Evolutionary conservation across 768 basidiomycete species (phyloP), one percentile per base, ranked within the genome.

Genomic region (Mrakia blollopis): DNA sequence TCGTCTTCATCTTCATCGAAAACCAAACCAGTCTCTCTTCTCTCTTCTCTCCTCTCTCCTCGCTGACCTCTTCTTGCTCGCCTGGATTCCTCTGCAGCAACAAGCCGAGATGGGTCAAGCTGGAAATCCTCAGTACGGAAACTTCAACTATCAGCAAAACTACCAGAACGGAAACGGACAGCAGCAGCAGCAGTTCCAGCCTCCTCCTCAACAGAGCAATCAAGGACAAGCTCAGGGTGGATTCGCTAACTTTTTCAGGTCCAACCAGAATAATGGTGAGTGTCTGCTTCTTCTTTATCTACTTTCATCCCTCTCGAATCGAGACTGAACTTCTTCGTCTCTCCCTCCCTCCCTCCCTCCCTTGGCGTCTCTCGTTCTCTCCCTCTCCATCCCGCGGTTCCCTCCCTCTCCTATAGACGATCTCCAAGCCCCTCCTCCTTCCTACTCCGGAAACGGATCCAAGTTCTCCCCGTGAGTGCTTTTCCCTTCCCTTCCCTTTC

Each of bases 31-130:
- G 2, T 10, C 44, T 47, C 44, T 47, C 44, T 9, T 16, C 44
- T 16, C 44, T 14, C 44, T 7, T 47, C 44, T 21, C 16, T 41
- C 39, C 11, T 21, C 47, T 50, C 47, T 50, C 18, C n/a, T 21
- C 47, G 47, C 47, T 50, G 16, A 50, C 47, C 47, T 50, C 7
- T 50, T 18, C 47, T 18, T 50, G 2, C 13, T 21, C 21, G 1
- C 7, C 13, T 50, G 39, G 39, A 11, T 7, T 50, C 47, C 2
- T 21, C 47, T 41, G 35, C 54, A 73, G 14, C 72, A 73, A 44
- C 60, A 61, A 35, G 37, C 32, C 9, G 37, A 73, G 39, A 44
- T 63, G 39, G 72, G 72, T 39, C 72, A 73, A 37, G 62, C 30
- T 14, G 62, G 28, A 37, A 35, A 63, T 14, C 62, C 60, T 14